These are phyloP conservation scores for Colletotrichum spinosum DNA, from an alignment of 2,329 filamentous ascomycete genomes.

Conservation along the genomic window DNA sequence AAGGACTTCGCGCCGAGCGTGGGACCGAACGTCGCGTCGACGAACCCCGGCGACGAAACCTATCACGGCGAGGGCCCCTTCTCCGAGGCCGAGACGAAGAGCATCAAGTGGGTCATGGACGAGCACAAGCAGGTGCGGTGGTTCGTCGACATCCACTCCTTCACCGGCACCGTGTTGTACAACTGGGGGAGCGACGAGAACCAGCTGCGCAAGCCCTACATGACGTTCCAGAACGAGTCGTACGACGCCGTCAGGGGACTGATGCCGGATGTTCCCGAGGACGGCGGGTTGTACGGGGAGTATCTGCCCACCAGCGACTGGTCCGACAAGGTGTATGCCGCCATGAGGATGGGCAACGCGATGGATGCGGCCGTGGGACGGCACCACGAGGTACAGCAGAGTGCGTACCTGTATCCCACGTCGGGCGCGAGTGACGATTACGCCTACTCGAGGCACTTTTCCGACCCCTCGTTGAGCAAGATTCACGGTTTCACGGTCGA, in stretches of 20 bases:
- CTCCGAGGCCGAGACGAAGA: constrained; percentile 68
- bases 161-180: constrained; percentile 59
- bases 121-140: constrained; percentile 62
- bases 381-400: constrained; percentile 52
- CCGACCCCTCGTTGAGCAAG: constrained; percentile 47
- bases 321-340: constrained; percentile 46
- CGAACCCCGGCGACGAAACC: constrained; percentile 56
- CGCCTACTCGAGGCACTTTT: constrained; percentile 57
- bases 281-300: constrained; percentile 55
- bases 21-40: constrained; percentile 53
- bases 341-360: constrained; percentile 48
- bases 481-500: constrained; percentile 59
- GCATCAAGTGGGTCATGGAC: constrained; percentile 64
- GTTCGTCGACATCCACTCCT: constrained; percentile 71
- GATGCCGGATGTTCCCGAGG: constrained; percentile 49
- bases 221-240: constrained; percentile 64
- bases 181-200: constrained; percentile 68
- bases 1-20: constrained; percentile 55
- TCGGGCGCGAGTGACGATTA: constrained; percentile 61
- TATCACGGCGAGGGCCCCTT: constrained; percentile 63
- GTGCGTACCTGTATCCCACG: constrained; percentile 57
- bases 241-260: constrained; percentile 65
- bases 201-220: constrained; percentile 56
- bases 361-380: constrained; percentile 54
- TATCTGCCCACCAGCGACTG: constrained; percentile 54